Evolutionary conservation across 257 asterid species (phyloP).

Genomic region (Solanum tarijense): DNA sequence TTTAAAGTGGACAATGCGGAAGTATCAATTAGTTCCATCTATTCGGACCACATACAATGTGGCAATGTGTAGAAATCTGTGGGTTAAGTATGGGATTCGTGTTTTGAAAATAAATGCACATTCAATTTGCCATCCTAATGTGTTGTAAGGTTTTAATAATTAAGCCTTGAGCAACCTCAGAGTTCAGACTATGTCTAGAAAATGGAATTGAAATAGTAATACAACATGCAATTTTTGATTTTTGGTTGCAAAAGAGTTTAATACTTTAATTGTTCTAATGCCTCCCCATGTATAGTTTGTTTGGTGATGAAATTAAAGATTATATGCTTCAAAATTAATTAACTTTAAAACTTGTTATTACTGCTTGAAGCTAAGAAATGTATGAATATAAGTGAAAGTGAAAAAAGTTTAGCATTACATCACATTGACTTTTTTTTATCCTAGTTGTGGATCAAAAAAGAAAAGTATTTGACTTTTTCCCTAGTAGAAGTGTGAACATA

Average conservation of each 20-base stretch:
- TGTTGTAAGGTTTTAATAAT: background rate
- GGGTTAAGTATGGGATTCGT: background rate
- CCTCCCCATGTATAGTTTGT: background rate
- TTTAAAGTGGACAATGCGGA: background rate
- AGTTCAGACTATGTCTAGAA: background rate
- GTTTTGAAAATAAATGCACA: background rate
- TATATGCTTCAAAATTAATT: background rate
- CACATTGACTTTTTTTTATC: background rate
- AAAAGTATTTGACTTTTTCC: background rate
- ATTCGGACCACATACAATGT: background rate
- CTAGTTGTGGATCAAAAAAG: background rate
- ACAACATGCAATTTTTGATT: background rate
- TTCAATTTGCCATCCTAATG: background rate
- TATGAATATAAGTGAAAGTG: background rate
- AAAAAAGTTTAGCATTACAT: background rate
- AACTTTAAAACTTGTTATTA: background rate
- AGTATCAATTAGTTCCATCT: background rate
- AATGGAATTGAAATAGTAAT: background rate
- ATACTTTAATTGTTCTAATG: background rate
- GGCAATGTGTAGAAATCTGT: background rate
- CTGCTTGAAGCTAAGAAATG: background rate
- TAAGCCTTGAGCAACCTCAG: background rate
- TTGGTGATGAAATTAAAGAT: background rate
- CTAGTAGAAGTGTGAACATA: background rate
- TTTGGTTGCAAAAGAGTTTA: background rate